Conservation (phyloP, 225 moss, liverwort and hornwort species). For the Polytrichum formosum region DNA sequence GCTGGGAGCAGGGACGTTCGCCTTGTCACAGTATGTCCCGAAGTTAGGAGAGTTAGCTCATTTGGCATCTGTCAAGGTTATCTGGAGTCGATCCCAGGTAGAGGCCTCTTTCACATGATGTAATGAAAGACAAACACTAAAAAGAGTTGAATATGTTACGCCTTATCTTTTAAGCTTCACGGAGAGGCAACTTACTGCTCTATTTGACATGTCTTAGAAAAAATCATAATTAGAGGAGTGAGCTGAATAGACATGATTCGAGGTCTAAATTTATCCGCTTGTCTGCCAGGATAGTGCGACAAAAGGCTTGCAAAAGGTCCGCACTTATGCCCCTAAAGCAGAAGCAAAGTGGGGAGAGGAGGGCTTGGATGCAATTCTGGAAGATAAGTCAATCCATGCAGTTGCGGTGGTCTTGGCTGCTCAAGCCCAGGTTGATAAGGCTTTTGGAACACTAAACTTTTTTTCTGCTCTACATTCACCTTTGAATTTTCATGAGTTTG, state of each 20-base stretch:
- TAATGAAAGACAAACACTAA: not conserved
- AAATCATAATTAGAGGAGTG: not conserved
- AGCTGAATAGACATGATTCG: not conserved
- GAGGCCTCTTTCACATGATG: not conserved
- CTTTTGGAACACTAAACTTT: not conserved
- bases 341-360: constrained; percentile 86
- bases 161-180: not conserved
- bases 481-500: no score
- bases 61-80: constrained; percentile 57
- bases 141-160: not conserved
- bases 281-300: constrained; percentile 61
- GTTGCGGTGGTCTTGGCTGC: constrained; percentile 90
- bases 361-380: constrained; percentile 70
- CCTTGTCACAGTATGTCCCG: constrained; percentile 73
- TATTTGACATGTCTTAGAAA: not conserved
- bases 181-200: not conserved
- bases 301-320: constrained; percentile 50
- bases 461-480: no score
- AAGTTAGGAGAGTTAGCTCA: constrained; percentile 60
- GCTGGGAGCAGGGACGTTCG: constrained; percentile 86
- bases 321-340: constrained; percentile 59
- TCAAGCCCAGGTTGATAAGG: constrained; percentile 72
- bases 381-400: constrained; percentile 72
- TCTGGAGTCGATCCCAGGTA: constrained; percentile 99
- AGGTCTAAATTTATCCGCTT: constrained; percentile 4